phyloP scores from a whole-genome alignment of 805 yeast genomes.

The Sugiyamaella qingdaonensis region DNA sequence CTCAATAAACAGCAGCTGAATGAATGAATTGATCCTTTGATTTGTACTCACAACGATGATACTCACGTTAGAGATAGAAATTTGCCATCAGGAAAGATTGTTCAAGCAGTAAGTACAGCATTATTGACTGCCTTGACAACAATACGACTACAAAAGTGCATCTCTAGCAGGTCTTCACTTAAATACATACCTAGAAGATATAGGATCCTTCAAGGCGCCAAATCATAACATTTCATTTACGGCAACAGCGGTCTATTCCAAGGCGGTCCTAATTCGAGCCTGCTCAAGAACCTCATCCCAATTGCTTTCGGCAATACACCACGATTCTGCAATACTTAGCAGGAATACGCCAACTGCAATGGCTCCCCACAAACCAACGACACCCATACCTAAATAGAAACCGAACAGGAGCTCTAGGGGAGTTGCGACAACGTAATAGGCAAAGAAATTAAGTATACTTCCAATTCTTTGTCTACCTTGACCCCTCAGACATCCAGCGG shows the following conservation, averaged over 20 bases:
- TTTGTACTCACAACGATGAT: no score
- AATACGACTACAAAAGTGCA: no score
- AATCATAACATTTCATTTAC: no score
- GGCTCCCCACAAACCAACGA: neutral
- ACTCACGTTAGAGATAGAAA: no score
- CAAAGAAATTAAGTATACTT: neutral
- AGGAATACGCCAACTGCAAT: neutral
- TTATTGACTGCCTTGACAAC: no score
- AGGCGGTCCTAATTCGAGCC: neutral
- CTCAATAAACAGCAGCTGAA: no score
- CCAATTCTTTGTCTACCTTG: neutral
- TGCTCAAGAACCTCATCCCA: neutral
- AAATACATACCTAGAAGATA: no score
- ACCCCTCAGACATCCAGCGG: conserved; percentile 1
- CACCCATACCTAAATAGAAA: neutral
- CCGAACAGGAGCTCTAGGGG: neutral
- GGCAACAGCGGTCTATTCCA: neutral
- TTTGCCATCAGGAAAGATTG: no score
- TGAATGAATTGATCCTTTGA: no score
- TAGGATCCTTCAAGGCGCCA: no score
- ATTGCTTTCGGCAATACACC: neutral
- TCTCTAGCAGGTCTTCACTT: no score
- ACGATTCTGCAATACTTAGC: neutral
- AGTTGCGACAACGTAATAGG: neutral
- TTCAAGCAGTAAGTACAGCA: no score